Percentiles rank a stretch among this genome's conserved stretches.
phyloP scores from a whole-genome alignment of 208 protist genomes.

The Trypanosoma congolense region DNA sequence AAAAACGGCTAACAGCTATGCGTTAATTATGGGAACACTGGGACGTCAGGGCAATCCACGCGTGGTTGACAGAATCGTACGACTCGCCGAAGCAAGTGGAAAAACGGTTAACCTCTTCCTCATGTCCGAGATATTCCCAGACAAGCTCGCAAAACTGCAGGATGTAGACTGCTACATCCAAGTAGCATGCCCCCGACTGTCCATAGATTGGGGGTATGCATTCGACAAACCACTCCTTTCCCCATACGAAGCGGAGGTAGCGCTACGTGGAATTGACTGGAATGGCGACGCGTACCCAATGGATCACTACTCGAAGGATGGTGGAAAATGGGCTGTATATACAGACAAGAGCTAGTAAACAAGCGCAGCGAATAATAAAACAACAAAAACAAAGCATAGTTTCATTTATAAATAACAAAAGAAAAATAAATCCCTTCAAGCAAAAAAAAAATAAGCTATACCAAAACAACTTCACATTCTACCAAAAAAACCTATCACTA shows the following conservation, averaged over 20 bases:
- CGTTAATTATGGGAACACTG: slow-evolving; percentile 96
- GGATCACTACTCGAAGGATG: slow-evolving; percentile 95
- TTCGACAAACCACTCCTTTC: slow-evolving; percentile 95
- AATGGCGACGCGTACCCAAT: slow-evolving; percentile 91
- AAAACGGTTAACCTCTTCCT: slow-evolving; percentile 87
- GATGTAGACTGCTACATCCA: slow-evolving; percentile 95
- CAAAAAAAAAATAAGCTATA: slow-evolving; percentile 19
- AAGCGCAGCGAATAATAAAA: slow-evolving; percentile 41
- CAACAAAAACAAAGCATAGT: slow-evolving; percentile 7
- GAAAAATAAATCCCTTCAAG: slow-evolving; percentile 4
- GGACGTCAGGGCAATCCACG: slow-evolving; percentile 95
- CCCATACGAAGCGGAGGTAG: slow-evolving; percentile 96
- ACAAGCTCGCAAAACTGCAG: slow-evolving; percentile 88
- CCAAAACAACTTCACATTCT: too few relatives aligned
- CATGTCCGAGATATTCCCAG: slow-evolving; percentile 97
- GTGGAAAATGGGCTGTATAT: slow-evolving; percentile 94
- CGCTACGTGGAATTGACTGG: slow-evolving; percentile 83
- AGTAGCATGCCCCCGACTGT: slow-evolving; percentile 97
- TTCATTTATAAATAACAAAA: slow-evolving; percentile 13
- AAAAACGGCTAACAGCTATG: slow-evolving; percentile 81
- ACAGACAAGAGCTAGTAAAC: too few relatives aligned
- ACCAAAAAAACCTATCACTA: too few relatives aligned
- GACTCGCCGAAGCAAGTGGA: slow-evolving; percentile 55
- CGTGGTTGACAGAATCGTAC: slow-evolving; percentile 90
- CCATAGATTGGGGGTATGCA: slow-evolving; percentile 99